A percentile compares a stretch with the other conserved stretches of the same genome.
phyloP scores from a whole-genome alignment of 2,329 filamentous ascomycete species.

The Monosporascus sp. region DNA sequence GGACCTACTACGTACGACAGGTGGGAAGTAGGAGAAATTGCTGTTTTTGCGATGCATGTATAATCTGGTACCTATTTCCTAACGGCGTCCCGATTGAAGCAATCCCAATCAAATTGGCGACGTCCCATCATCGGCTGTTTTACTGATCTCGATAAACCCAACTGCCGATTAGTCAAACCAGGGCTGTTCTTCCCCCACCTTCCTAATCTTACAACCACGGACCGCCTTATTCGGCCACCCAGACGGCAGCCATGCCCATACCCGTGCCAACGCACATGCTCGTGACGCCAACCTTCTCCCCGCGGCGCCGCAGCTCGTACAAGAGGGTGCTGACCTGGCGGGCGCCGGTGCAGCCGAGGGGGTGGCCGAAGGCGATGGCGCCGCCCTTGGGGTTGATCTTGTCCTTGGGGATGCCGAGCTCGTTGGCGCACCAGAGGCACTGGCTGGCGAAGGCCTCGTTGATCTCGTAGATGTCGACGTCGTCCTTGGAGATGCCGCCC shows the following conservation, averaged over 20 bases:
- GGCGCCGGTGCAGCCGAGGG: slow-evolving; percentile 88
- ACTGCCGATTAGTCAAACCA: background rate
- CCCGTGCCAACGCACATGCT: slow-evolving; percentile 96
- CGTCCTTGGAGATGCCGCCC: slow-evolving; percentile 70
- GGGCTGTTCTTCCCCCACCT: background rate
- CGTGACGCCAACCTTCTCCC: slow-evolving; percentile 82
- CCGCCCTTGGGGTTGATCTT: slow-evolving; percentile 98
- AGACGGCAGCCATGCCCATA: slow-evolving; percentile 96
- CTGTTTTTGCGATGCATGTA: too few species aligned
- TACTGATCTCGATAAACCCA: too few species aligned
- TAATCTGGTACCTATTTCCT: too few species aligned
- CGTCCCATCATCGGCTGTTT: too few species aligned
- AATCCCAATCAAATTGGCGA: too few species aligned
- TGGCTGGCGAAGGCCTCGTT: slow-evolving; percentile 98
- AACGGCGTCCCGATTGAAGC: too few species aligned
- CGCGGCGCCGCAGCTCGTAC: slow-evolving; percentile 80
- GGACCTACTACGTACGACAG: too few species aligned
- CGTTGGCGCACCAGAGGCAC: slow-evolving; percentile 87
- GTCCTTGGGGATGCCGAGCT: slow-evolving; percentile 73
- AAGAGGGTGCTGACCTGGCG: slow-evolving; percentile 89
- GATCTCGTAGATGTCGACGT: slow-evolving; percentile 97
- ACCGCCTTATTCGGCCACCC: slow-evolving; percentile 75
- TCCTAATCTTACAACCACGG: background rate
- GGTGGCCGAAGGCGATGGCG: slow-evolving; percentile 93
- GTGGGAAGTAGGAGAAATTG: too few species aligned